Percentiles rank a stretch among this genome's conserved stretches.
phyloP scores from a whole-genome alignment of 2,329 filamentous ascomycete genomes.

The Aspergillus ustus region DNA sequence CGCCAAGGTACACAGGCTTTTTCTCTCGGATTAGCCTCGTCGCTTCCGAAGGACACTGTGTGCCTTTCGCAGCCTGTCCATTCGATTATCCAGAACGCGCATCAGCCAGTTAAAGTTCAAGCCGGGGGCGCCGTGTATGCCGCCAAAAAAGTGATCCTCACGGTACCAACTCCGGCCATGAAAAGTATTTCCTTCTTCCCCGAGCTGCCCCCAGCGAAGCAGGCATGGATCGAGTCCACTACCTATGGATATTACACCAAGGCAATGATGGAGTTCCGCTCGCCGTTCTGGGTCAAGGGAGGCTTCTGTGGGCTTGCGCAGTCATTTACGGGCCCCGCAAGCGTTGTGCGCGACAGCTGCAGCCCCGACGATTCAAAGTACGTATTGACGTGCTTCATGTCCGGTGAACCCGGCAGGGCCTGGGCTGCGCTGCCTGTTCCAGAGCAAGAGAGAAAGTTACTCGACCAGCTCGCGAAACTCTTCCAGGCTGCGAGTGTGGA shows the following conservation, averaged over 20 bases:
- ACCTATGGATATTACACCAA: conserved; percentile 58
- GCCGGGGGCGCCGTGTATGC: too few species aligned
- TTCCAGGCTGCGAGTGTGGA: conserved; percentile 6
- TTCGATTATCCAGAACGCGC: conserved; percentile 8
- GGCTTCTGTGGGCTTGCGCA: conserved; percentile 54
- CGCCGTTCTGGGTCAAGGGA: conserved; percentile 52
- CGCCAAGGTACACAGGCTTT: conserved; percentile 54
- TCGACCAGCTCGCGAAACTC: conserved; percentile 23
- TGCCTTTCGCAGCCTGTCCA: conserved; percentile 18
- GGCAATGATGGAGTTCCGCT: conserved; percentile 50
- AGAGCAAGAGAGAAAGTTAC: conserved; percentile 12
- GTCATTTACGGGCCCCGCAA: conserved; percentile 53
- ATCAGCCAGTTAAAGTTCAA: too few species aligned
- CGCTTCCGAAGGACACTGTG: conserved; percentile 33
- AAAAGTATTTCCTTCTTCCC: conserved; percentile 55
- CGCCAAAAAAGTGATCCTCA: conserved; percentile 55
- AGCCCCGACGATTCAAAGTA: conserved; percentile 28
- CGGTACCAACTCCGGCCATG: conserved; percentile 54
- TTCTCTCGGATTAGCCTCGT: conserved; percentile 41
- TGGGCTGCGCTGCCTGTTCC: conserved; percentile 32
- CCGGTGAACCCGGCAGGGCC: conserved; percentile 38
- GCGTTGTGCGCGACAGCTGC: conserved; percentile 53
- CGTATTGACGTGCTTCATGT: conserved; percentile 49
- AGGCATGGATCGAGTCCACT: conserved; percentile 40
- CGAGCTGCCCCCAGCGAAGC: conserved; percentile 48